These are phyloP conservation scores for Auxenochlorella pyrenoidosa DNA, from an alignment of 139 green algal species.

Conservation along the genomic window DNA sequence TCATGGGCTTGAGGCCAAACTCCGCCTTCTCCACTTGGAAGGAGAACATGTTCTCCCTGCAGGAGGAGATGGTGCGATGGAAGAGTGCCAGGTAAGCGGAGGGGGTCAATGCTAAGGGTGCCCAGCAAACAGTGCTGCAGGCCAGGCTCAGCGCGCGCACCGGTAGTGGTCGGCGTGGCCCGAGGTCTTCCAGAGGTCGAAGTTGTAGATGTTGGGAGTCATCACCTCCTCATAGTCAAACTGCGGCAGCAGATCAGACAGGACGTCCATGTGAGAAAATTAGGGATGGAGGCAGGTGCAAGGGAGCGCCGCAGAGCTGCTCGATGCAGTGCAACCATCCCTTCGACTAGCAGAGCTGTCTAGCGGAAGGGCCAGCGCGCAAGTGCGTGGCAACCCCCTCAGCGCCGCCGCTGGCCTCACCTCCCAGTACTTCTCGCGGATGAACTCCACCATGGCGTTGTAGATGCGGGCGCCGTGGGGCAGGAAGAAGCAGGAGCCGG, in stretches of 20 bases:
- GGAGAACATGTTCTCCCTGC: slow-evolving; percentile 96
- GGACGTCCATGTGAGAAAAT: not conserved
- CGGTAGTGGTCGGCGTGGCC: slow-evolving; percentile 98
- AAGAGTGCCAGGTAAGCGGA: not conserved
- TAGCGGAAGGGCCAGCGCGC: not conserved
- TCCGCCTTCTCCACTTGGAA: slow-evolving; percentile 96
- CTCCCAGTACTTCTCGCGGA: slow-evolving; percentile 94
- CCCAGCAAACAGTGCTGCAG: not conserved
- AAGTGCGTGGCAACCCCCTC: not conserved
- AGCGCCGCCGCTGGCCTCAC: not conserved
- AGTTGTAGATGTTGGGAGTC: slow-evolving; percentile 99
- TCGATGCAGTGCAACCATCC: too few relatives aligned
- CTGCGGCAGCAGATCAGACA: slow-evolving; percentile 36
- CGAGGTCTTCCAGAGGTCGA: slow-evolving; percentile 95
- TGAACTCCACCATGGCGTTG: slow-evolving; percentile 86
- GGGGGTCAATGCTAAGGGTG: not conserved
- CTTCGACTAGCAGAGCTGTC: too few relatives aligned
- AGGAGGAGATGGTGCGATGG: not conserved
- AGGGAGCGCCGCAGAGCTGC: too few relatives aligned
- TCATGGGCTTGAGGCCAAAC: slow-evolving; percentile 99
- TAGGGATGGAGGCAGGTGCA: not conserved
- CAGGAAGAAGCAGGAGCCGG: slow-evolving; percentile 96
- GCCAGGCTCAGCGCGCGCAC: not conserved
- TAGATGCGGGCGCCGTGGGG: slow-evolving; percentile 93
- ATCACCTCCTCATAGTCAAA: slow-evolving; percentile 98